phyloP scores from a whole-genome alignment of 2,329 filamentous ascomycete species.

The Cryphonectria carpinicola region DNA sequence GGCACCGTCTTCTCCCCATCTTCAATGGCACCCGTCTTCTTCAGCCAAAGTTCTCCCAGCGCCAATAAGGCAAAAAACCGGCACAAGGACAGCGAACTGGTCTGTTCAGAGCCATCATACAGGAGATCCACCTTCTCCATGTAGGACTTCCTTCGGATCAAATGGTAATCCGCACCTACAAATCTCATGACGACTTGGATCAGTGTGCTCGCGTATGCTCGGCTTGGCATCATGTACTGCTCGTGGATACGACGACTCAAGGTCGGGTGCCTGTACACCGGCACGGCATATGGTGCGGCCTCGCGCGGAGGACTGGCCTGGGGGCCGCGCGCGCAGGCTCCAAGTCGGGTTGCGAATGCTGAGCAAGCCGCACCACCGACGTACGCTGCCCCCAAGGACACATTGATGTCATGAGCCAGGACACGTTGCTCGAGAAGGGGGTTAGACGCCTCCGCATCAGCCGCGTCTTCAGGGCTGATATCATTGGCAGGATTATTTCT shows the following conservation, averaged over 20 bases:
- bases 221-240: conserved; percentile 38
- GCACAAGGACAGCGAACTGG: conserved; percentile 23
- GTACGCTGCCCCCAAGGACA: conserved; percentile 27
- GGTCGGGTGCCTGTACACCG: conserved; percentile 29
- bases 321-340: conserved; percentile 7
- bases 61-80: conserved; percentile 30
- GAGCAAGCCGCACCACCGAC: conserved; percentile 31
- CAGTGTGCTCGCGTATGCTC: conserved; percentile 41
- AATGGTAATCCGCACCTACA: conserved; percentile 41
- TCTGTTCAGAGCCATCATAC: conserved; percentile 34
- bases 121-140: conserved; percentile 38
- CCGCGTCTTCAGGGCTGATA: conserved; percentile 29
- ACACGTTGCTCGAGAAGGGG: conserved; percentile 31
- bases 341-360: conserved; percentile 28
- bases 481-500: background rate
- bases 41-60: conserved; percentile 31
- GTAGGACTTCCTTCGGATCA: conserved; percentile 40
- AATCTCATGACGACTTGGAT: conserved; percentile 43
- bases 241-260: conserved; percentile 25
- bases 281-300: conserved; percentile 24
- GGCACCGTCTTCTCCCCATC: conserved; percentile 38
- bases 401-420: conserved; percentile 25
- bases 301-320: background rate
- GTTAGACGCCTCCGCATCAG: conserved; percentile 27
- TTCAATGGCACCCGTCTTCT: conserved; percentile 21